Percentiles rank a stretch among this genome's conserved stretches.
Conservation (phyloP, 2,329 filamentous ascomycete species). For the Neurospora sp. region DNA sequence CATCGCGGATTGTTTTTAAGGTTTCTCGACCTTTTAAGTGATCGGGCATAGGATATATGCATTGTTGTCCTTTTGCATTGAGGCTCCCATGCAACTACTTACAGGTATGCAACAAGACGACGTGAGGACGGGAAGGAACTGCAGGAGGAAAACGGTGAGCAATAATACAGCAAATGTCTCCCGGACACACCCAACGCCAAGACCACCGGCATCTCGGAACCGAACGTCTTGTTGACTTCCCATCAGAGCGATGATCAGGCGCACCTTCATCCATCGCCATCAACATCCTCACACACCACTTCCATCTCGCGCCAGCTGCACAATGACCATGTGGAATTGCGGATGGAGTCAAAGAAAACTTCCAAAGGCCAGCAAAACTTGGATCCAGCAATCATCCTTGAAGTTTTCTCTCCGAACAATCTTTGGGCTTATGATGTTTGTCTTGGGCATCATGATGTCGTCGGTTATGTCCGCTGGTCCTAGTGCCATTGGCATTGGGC, state of each 20-base stretch:
- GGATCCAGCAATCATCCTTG: background rate
- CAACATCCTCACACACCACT: background rate
- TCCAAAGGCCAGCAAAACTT: background rate
- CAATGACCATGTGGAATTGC: background rate
- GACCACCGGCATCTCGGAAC: background rate
- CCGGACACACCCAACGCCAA: background rate
- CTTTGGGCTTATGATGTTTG: background rate
- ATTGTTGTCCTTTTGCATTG: background rate
- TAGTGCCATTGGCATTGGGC: too few species aligned
- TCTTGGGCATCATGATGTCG: background rate
- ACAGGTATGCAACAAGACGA: background rate
- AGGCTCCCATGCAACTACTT: too few species aligned
- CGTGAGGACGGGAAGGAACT: background rate
- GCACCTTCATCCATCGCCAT: background rate
- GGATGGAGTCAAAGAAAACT: background rate
- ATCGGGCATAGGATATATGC: background rate
- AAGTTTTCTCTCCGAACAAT: background rate
- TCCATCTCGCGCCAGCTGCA: background rate
- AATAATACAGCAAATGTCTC: background rate
- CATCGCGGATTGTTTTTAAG: background rate
- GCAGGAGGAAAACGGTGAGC: background rate
- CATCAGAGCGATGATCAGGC: background rate
- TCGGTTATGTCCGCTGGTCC: background rate
- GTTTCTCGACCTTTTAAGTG: background rate
- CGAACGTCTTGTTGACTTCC: background rate